Evolutionary conservation across 352 stramenopile genomes (phyloP), one percentile per base, ranked within the genome.

Genomic region (Albugo candida): DNA sequence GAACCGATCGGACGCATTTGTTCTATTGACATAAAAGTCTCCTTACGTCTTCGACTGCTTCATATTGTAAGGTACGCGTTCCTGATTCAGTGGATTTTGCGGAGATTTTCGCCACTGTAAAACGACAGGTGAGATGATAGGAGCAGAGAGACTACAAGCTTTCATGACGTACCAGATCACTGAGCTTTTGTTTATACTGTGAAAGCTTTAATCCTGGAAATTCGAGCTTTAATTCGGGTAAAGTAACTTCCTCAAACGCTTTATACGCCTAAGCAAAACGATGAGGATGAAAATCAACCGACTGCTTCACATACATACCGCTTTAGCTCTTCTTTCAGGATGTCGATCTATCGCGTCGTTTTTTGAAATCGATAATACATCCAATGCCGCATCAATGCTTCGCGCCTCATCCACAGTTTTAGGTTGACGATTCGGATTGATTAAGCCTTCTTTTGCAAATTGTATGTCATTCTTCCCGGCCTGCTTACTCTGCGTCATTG

Each of bases 101-200:
- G 70, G 73, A 35, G 73, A 80, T 47, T 69, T 68, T 47, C 73
- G 70, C 73, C 73, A 86, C 72, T 84, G 55, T 39, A 63, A 51
- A 49, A 27, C 19, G 2, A 8, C 10, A 42, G 6, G n/a, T 16
- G 17, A 50, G 17, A 8, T 16, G 10, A 16, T 5, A 13, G 4
- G 13, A 50, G 16, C 16, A 31, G 24, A 5, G 11, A 6, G 20
- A 41, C 17, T 16, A 13, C 6, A 54, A 38, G 18, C 24, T 49
- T 35, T 12, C 21, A 24, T 13, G 24, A 52, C 64, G 60, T 62
- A 84, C 72, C 68, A 78, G 56, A 48, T 86, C 73, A 46, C 69
- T 81, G 37, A 86, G 62, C 39, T 68, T 67, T 35, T 86, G 66
- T 55, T 86, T 86, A 61, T 86, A 86, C 61, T 86, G 73, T 21